Conservation (phyloP, 1,284 basidiomycete species). For the Kwoniella shivajii region DNA sequence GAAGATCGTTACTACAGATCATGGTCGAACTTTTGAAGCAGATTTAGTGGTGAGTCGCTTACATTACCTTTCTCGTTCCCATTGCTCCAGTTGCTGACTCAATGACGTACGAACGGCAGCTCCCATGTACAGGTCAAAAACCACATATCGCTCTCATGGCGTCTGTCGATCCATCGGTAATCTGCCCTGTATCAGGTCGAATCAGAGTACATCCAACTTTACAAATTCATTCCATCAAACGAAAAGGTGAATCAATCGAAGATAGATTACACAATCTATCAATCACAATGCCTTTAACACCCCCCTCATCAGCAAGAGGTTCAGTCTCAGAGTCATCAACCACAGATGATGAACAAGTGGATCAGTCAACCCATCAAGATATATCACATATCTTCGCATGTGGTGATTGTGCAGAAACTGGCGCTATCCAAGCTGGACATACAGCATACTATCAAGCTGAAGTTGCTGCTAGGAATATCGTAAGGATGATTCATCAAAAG, state of each 20-base stretch:
- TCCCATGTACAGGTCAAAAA: conserved; percentile 72
- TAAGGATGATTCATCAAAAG: conserved; percentile 40
- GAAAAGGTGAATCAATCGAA: conserved; percentile 8
- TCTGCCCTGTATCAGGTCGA: conserved; percentile 57
- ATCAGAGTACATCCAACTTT: conserved; percentile 64
- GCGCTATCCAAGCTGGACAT: conserved; percentile 64
- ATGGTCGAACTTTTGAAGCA: conserved; percentile 63
- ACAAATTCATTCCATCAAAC: conserved; percentile 56
- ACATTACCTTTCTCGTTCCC: too few species aligned
- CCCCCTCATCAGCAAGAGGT: conserved; percentile 16
- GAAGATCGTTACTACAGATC: conserved; percentile 60
- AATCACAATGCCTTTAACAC: conserved; percentile 19
- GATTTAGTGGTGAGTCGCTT: conserved; percentile 62
- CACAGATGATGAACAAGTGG: conserved; percentile 7
- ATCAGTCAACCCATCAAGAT: conserved; percentile 11
- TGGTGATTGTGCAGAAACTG: conserved; percentile 55
- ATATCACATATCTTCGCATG: conserved; percentile 54
- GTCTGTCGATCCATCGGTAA: conserved; percentile 58
- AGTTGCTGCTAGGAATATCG: conserved; percentile 53
- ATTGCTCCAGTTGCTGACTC: too few species aligned
- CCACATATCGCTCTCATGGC: conserved; percentile 68
- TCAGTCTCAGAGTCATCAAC: not conserved
- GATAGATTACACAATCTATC: conserved; percentile 26
- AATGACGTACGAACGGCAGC: not conserved
- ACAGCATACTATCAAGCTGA: conserved; percentile 65